Evolutionary conservation across 352 stramenopile genomes (phyloP).

Genomic region (Saprolegnia diclina): DNA sequence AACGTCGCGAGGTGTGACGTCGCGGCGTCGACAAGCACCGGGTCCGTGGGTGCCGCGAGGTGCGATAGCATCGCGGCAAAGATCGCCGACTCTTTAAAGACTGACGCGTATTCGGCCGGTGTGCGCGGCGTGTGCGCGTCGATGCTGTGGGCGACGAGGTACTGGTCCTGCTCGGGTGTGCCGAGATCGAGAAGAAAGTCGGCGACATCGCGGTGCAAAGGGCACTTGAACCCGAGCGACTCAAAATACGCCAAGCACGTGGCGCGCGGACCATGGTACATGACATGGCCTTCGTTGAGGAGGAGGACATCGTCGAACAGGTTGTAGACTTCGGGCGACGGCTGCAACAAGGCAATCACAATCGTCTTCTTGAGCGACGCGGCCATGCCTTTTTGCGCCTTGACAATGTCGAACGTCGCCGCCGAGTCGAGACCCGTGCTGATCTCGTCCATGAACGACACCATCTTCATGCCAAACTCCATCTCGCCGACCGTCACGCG

Average conservation of each 20-base stretch:
- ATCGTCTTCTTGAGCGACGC: conserved; percentile 45
- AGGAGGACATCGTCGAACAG: conserved; percentile 93
- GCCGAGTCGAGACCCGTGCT: conserved; percentile 53
- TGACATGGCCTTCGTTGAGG: conserved; percentile 83
- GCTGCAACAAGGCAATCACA: conserved; percentile 83
- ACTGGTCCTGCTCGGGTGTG: conserved; percentile 15
- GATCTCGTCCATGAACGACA: conserved; percentile 81
- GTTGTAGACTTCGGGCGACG: conserved; percentile 88
- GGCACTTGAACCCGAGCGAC: conserved; percentile 35
- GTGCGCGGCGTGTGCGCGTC: background rate
- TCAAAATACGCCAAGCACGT: conserved; percentile 55
- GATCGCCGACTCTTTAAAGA: conserved; percentile 32
- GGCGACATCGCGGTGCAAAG: conserved; percentile 44
- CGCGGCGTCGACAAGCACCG: background rate
- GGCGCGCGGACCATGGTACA: conserved; percentile 72
- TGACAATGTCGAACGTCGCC: conserved; percentile 53
- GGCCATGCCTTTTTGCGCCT: conserved; percentile 41
- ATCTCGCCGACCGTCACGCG: conserved; percentile 71
- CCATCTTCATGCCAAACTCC: conserved; percentile 68
- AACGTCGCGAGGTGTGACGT: background rate
- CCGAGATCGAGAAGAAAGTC: conserved; percentile 68
- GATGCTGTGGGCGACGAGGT: background rate
- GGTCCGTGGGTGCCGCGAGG: conserved; percentile 26
- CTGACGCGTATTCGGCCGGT: conserved; percentile 10
- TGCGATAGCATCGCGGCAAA: conserved; percentile 38